Base-by-base conservation (phyloP, 495 filamentous ascomycete genomes). In the Antarctomyces pellizariae region DNA sequence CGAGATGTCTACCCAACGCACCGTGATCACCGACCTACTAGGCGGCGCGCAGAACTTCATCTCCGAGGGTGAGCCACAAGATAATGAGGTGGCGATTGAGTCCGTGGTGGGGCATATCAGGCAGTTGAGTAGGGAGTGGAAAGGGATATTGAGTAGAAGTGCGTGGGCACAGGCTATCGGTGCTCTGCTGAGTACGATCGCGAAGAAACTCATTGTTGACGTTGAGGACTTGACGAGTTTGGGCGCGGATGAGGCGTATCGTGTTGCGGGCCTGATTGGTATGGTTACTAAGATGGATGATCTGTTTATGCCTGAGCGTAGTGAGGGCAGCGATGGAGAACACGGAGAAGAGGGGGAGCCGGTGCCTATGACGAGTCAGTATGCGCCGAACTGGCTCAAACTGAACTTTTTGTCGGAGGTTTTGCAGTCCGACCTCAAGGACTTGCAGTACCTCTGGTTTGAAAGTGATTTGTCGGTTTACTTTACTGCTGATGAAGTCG, bases 341-440 rank as follows among this genome's bases (percentile, higher is more conserved):
- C 12, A 24, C 10, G 39, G 42, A 12, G 32, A 43, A 18, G 36
- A 43, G 28, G 37, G 12, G 36, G 36, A 48, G 19, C 53, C 43
- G 18, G 35, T 76, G 2, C 71, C 71, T 6, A 54, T 75, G 19
- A 80, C 79, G 13, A 64, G 69, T 7, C 57, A 90, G 16, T 93
- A 91, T 39, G 72, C 76, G 16, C 51, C 60, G 0, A 67, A 62
- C 34, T 99, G 86, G 89, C 55, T 91, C 29, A 72, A 77, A 29
- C 78, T 99, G 39, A 74, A 86, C 39, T 92, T 79, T 41, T 50
- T 99, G 11, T 57, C 67, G 27, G 77, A 90, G 43, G 77, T 99
- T 26, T 49, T 99, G 26, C 80, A 95, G 47, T 82, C 76, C 38
- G 78, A 75, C 28, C 53, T 95, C 22, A 72, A 65, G 28, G 84